Base-by-base conservation (phyloP, 306 rosid species). In the Aeschynomene evenia region DNA sequence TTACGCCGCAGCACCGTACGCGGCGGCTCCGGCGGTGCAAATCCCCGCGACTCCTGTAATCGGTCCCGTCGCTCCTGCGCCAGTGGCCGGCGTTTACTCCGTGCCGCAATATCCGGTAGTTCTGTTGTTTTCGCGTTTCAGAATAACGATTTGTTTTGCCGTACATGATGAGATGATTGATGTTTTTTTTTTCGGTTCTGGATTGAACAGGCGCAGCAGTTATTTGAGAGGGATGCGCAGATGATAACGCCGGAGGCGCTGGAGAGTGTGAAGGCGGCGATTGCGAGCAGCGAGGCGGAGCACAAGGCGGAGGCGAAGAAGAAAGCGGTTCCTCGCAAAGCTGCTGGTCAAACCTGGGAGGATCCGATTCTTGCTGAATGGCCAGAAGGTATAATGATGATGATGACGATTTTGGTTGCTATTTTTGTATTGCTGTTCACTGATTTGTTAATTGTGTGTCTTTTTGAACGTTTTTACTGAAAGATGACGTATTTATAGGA, bases 271-370 rank as follows among this genome's bases (percentile, higher is more conserved):
- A 94, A 91, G 75, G 96, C 99, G 16, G 99, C 97, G 5, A 89
- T 94, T 66, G 95, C 97, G 22, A 94, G 77, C 80, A 89, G 97
- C 29, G 96, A 94, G 36, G 85, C 85, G 13, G 99, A 94, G 82
- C 89, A 85, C 71, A 94, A 91, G 57, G 86, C 92, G 3, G 96
- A 88, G 28, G 76, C 86, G 0, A 94, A 91, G 71, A 91, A 81
- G 97, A 94, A 89, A 79, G 96, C 97, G 18, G 58, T 94, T 72
- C 99, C 99, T 73, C 92, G 97, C 11, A 94, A 89, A 81, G 99
- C 97, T 70, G 99, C 97, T 10, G 96, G 99, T 6, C 99, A 80
- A 71, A 6, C 89, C 3, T 94, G 99, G 99, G 97, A 91, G 86
- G 99, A 94, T 65, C 97, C 97, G 6, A 79, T 93, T 5, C 99